Base-by-base conservation (phyloP, 2,329 filamentous ascomycete species). In the Chaetomiaceae sp. region DNA sequence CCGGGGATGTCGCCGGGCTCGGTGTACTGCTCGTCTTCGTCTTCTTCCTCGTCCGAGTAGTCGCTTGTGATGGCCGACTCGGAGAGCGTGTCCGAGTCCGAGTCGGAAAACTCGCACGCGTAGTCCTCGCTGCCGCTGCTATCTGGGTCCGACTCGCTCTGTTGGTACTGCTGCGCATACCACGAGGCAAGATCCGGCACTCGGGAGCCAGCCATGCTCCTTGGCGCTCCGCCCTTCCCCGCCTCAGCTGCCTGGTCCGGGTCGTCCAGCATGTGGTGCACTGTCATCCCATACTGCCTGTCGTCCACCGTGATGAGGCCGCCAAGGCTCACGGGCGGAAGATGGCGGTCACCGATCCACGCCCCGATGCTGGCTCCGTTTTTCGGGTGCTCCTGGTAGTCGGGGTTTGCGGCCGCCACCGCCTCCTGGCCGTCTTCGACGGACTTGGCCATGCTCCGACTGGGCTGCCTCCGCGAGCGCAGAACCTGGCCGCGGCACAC, bases 361-460 rank as follows among this genome's bases (percentile, higher is more conserved):
- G 91, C 91, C 6, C 92, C 92, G 55, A 97, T 96, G 39, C 91
- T 96, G 7, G 92, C 92, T 1, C 92, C 92, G 61, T 91, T 96
- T 0, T 82, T 71, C 1, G 92, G 92, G 20, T 81, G 80, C 62
- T 85, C 77, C 68, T 97, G 91, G 65, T 89, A 92, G 55, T 83
- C 84, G 1, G 84, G 83, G 64, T 95, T 96, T 31, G 77, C 78
- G 0, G 80, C 76, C 9, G 69, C 68, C 0, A 69, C 47, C 4
- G 75, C 71, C 4, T 75, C 74, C 6, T 77, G 75, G 9, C 65
- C 61, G 51, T 71, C 65, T 11, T 73, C 70, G 6, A 63, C 67
- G 0, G 48, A 1, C 4, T 57, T 57, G 39, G 68, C 70, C 70
- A 73, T 75, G 57, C 72, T 75, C 51, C 72, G 66, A 22, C 60